Evolutionary conservation across 1,139 yeast genomes (phyloP).

Genomic region (Yamadazyma atlantica): DNA sequence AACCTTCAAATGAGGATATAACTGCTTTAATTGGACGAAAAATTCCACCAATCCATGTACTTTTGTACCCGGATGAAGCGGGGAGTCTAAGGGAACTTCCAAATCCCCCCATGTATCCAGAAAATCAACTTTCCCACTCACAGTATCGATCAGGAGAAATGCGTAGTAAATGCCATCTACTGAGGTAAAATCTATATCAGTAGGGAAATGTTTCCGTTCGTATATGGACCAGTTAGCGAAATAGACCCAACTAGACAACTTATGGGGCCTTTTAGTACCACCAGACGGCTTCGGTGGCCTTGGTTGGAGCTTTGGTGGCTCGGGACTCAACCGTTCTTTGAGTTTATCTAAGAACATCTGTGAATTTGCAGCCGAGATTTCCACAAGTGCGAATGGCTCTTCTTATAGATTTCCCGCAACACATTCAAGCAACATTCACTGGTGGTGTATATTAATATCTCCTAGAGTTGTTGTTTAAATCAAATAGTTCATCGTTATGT

Average conservation of each 20-base stretch:
- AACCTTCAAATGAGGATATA: slow-evolving; percentile 52
- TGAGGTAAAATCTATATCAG: slow-evolving; percentile 56
- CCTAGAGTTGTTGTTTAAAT: not conserved
- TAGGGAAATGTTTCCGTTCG: slow-evolving; percentile 58
- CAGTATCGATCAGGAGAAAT: slow-evolving; percentile 58
- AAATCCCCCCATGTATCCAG: slow-evolving; percentile 72
- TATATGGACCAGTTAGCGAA: slow-evolving; percentile 74
- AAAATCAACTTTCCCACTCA: slow-evolving; percentile 52
- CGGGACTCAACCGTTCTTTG: not conserved
- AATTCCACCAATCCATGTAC: slow-evolving; percentile 57
- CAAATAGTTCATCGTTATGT: not conserved
- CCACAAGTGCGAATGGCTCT: too few relatives aligned
- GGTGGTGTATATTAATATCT: not conserved
- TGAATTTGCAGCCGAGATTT: not conserved
- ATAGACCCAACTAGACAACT: slow-evolving; percentile 31
- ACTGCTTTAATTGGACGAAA: slow-evolving; percentile 48
- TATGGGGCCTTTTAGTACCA: not conserved
- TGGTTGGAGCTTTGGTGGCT: not conserved
- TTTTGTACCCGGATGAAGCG: slow-evolving; percentile 15
- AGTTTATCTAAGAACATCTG: not conserved
- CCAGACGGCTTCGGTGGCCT: not conserved
- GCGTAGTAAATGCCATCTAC: slow-evolving; percentile 78
- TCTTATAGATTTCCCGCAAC: too few relatives aligned
- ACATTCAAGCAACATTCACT: too few relatives aligned
- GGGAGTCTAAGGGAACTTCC: slow-evolving; percentile 39